A percentile compares a stretch with the other conserved stretches of the same genome.
Conservation (phyloP, 805 yeast species). For the Suhomyces faveliae region DNA sequence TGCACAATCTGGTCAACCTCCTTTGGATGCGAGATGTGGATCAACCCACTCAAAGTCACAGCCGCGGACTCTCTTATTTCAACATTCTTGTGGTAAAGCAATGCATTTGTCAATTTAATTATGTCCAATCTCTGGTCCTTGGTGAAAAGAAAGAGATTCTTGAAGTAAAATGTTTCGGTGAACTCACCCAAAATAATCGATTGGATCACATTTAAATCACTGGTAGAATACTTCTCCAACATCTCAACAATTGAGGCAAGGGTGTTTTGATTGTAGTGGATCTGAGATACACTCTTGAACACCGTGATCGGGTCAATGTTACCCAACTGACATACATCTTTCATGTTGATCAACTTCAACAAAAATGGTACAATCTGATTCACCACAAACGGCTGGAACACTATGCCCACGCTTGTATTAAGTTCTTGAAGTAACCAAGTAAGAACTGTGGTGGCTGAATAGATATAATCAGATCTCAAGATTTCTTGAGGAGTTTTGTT, state of each 20-base stretch:
- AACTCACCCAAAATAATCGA: slow-evolving; percentile 64
- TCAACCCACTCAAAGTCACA: slow-evolving; percentile 71
- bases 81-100: slow-evolving; percentile 61
- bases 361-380: slow-evolving; percentile 65
- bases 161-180: slow-evolving; percentile 67
- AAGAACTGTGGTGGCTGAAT: slow-evolving; percentile 61
- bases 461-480: slow-evolving; percentile 58
- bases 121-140: slow-evolving; percentile 47
- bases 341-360: slow-evolving; percentile 58
- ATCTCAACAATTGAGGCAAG: slow-evolving; percentile 32
- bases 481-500: slow-evolving; percentile 53
- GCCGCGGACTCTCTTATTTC: slow-evolving; percentile 78
- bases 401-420: slow-evolving; percentile 51
- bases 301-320: slow-evolving; percentile 53
- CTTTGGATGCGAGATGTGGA: slow-evolving; percentile 59
- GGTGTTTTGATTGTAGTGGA: slow-evolving; percentile 24
- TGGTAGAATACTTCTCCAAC: slow-evolving; percentile 37
- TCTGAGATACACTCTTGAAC: slow-evolving; percentile 45
- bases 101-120: slow-evolving; percentile 48
- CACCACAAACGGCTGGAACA: slow-evolving; percentile 51
- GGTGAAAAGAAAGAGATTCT: slow-evolving; percentile 58
- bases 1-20: slow-evolving; percentile 44
- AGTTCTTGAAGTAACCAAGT: slow-evolving; percentile 57
- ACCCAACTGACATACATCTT: slow-evolving; percentile 78
- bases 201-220: slow-evolving; percentile 46